phyloP scores from a whole-genome alignment of 192 early-diverging fungal genomes.

The Backusella psychrophila region DNA sequence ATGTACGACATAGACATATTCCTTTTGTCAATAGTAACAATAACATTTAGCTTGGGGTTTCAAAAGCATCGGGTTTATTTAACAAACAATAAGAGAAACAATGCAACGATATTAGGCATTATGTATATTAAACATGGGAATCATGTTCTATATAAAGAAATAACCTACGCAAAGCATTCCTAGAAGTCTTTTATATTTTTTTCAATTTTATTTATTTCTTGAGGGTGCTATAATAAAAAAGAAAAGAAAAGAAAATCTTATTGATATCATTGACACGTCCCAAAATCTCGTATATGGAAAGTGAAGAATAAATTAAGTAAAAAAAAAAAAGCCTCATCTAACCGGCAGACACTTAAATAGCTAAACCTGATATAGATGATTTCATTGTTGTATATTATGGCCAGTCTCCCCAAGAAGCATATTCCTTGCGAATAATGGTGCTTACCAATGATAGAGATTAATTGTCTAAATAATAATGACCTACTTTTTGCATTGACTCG shows the following conservation, averaged over 20 bases:
- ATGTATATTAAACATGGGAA: neutral
- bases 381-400: neutral
- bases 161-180: neutral
- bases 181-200: neutral
- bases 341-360: neutral
- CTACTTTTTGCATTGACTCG: neutral
- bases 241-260: neutral
- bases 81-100: neutral
- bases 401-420: neutral
- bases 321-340: neutral
- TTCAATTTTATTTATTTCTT: neutral
- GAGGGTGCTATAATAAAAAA: neutral
- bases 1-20: neutral
- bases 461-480: neutral
- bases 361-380: neutral
- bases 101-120: neutral
- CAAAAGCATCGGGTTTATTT: neutral
- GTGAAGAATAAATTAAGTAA: neutral
- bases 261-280: neutral
- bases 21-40: neutral
- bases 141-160: neutral
- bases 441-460: neutral
- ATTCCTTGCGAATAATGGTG: neutral
- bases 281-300: neutral
- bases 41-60: neutral